Evolutionary conservation across 2,329 filamentous ascomycete species (phyloP).

Genomic region (Talaromyces sp.): DNA sequence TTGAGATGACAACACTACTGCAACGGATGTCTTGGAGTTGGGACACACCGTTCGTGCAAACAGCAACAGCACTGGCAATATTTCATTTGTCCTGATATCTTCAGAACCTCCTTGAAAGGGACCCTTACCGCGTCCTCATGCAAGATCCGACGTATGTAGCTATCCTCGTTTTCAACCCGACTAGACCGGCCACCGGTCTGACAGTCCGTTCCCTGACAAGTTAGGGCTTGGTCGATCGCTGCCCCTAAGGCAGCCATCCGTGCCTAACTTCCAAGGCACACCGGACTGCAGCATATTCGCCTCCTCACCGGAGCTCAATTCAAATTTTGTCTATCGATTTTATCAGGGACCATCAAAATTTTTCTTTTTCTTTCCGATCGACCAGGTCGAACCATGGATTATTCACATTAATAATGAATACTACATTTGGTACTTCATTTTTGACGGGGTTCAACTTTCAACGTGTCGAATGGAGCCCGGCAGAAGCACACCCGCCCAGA

Average conservation of each 20-base stretch:
- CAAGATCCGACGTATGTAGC: not conserved
- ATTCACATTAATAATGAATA: conserved; percentile 6
- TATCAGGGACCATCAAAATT: not conserved
- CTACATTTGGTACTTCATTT: not conserved
- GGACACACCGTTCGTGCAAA: not conserved
- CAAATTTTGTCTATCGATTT: not conserved
- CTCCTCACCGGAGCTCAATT: not conserved
- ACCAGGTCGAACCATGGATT: not conserved
- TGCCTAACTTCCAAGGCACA: conserved; percentile 1
- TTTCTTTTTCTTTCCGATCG: not conserved
- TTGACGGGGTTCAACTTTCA: not conserved
- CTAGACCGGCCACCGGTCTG: not conserved
- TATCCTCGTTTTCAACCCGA: not conserved
- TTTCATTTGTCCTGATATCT: not conserved
- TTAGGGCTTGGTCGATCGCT: not conserved
- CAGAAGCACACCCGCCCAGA: not conserved
- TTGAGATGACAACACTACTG: not conserved
- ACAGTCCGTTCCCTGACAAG: not conserved
- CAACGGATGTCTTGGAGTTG: not conserved
- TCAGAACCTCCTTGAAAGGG: not conserved
- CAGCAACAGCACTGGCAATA: not conserved
- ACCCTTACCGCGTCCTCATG: not conserved
- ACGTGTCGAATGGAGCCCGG: not conserved
- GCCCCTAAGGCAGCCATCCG: not conserved
- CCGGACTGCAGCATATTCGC: not conserved